Base-by-base conservation (phyloP, 139 green algal genomes). In the Auxenochlorella pyrenoidosa region DNA sequence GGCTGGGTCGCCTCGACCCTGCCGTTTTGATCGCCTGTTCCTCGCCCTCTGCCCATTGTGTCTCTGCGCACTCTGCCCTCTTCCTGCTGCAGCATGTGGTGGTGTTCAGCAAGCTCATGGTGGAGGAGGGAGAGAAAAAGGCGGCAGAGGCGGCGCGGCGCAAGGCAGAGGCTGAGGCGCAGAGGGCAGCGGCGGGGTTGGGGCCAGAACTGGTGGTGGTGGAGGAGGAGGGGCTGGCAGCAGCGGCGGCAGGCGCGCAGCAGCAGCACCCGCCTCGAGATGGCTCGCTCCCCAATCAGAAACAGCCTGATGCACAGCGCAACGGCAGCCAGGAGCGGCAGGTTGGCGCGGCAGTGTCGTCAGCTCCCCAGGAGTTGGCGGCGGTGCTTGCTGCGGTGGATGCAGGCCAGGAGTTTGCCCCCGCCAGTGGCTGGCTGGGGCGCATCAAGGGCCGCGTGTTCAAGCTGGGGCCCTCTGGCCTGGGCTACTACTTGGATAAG, bases 401-500 rank as follows among this genome's bases (percentile, higher is more conserved):
- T 36, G 44, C 47, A 4, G 18, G 47, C 36, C 47, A 72, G 22
- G 66, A 40, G 3, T 89, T 91, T 63, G 26, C 82, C 0, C 47
- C 75, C 5, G 32, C 72, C 8, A 30, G n/a, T 5, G 5, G 54
- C 38, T 91, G 83, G 83, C 34, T 63, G 0, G 88, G 88, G 13
- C 60, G n/a, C 22, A 36, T 86, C 1, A 51, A 51, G 34, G 88
- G 88, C 66, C 88, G 83, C 84, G 75, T 68, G 2, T 87, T 90
- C 80, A 88, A 90, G 71, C 59, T 75, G 58, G 84, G 75, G 6
- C 54, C 41, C 59, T 21, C 21, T 15, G 84, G 84, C 32, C 40
- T 88, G 84, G 84, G 84, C 0, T 88, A 88, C 75, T 84, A 88
- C n/a, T 18, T 22, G 21, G 84, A 88, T 21, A 12, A 18, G 54